A percentile compares a stretch with the other conserved stretches of the same genome.
Conservation (phyloP, 2,329 filamentous ascomycete species). For the Rhexocercosporidium sp. region DNA sequence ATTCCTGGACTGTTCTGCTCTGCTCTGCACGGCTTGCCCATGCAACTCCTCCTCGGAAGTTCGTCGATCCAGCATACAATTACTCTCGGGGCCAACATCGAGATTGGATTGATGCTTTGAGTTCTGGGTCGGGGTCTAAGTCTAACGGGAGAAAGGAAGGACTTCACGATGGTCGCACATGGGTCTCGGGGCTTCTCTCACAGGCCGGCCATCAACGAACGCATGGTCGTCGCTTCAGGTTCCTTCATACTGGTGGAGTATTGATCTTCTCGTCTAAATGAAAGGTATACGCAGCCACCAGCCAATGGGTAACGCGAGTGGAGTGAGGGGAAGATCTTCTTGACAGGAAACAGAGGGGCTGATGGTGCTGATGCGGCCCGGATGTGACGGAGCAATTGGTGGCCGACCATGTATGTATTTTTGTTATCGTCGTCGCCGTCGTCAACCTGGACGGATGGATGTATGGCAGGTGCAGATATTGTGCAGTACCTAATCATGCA, state of each 20-base stretch:
- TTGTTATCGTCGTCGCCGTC: background rate
- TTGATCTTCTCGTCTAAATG: background rate
- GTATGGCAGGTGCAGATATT: background rate
- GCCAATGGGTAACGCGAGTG: background rate
- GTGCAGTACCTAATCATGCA: background rate
- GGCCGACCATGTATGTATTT: background rate
- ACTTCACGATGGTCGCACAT: constrained; percentile 14
- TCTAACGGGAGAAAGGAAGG: no score
- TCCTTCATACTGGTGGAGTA: background rate
- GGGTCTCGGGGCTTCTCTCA: constrained; percentile 7
- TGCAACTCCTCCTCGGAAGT: constrained; percentile 11
- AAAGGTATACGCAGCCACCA: background rate
- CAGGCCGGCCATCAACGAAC: background rate
- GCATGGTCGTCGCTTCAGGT: background rate
- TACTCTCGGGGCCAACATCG: background rate
- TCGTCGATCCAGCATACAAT: background rate
- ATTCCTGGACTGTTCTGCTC: background rate
- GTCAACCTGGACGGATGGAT: background rate
- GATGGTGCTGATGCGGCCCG: constrained; percentile 1
- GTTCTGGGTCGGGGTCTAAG: background rate
- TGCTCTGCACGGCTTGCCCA: no score
- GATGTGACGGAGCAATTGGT: background rate
- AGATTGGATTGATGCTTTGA: background rate
- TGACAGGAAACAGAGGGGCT: background rate
- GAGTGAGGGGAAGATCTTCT: background rate